Percentiles rank a stretch among this genome's conserved stretches.
Evolutionary conservation across 805 yeast genomes (phyloP).

Genomic region (Myxozyma sirexii): DNA sequence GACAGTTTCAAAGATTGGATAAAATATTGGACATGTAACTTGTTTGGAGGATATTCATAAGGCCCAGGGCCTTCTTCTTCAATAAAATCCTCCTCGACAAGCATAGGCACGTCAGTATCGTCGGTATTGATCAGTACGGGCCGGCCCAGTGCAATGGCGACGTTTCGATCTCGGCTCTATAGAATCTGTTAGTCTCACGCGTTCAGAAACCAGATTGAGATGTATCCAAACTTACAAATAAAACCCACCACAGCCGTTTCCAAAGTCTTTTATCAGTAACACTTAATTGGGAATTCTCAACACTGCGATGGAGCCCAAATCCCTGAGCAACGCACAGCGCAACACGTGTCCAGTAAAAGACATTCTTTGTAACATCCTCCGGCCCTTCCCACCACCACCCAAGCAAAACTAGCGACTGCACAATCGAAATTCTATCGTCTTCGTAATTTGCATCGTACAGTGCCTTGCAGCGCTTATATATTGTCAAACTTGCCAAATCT

Average conservation of each 20-base stretch:
- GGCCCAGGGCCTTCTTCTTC: slow-evolving; percentile 52
- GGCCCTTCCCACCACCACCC: slow-evolving; percentile 77
- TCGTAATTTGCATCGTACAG: slow-evolving; percentile 71
- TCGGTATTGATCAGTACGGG: slow-evolving; percentile 69
- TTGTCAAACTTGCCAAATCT: slow-evolving; percentile 58
- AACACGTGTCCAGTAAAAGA: slow-evolving; percentile 68
- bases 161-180: slow-evolving; percentile 59
- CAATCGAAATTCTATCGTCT: slow-evolving; percentile 59
- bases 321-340: slow-evolving; percentile 74
- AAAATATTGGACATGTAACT: slow-evolving; percentile 57
- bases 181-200: background rate
- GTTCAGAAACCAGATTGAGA: no score
- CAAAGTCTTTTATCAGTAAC: slow-evolving; percentile 53
- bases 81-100: slow-evolving; percentile 64
- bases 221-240: slow-evolving; percentile 49
- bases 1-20: slow-evolving; percentile 66
- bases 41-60: slow-evolving; percentile 51
- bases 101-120: slow-evolving; percentile 77
- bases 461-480: slow-evolving; percentile 73
- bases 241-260: slow-evolving; percentile 76
- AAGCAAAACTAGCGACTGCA: slow-evolving; percentile 64
- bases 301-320: slow-evolving; percentile 63
- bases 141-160: slow-evolving; percentile 73
- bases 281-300: slow-evolving; percentile 46
- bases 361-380: slow-evolving; percentile 65